Evolutionary conservation across 2,329 filamentous ascomycete genomes (phyloP).

Genomic region (Blastomyces parvus): DNA sequence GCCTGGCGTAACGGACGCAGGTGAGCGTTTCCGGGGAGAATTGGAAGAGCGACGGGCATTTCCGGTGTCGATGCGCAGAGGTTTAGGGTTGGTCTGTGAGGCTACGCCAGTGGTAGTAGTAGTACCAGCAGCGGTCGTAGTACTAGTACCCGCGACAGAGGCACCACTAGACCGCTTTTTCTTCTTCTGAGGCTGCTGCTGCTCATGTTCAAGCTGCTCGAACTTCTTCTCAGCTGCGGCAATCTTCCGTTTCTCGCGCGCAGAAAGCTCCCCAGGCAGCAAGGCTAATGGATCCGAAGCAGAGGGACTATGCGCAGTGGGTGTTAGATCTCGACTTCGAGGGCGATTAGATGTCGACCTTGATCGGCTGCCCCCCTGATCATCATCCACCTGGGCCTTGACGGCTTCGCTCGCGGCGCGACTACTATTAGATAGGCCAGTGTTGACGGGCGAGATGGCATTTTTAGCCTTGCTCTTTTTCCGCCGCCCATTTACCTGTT

Average conservation of each 20-base stretch:
- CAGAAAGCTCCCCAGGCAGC: constrained; percentile 45
- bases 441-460: constrained; percentile 45
- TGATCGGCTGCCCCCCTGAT: constrained; percentile 48
- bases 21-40: constrained; percentile 26
- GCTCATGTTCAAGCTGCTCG: constrained; percentile 50
- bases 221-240: constrained; percentile 55
- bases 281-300: constrained; percentile 36
- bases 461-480: constrained; percentile 41
- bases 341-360: constrained; percentile 48
- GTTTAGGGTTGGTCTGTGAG: constrained; percentile 5
- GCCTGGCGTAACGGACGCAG: constrained; percentile 17
- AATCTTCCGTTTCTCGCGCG: constrained; percentile 53
- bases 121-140: constrained; percentile 30
- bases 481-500: constrained; percentile 39
- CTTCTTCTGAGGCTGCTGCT: constrained; percentile 45
- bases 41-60: constrained; percentile 26
- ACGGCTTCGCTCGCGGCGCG: constrained; percentile 50
- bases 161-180: constrained; percentile 49
- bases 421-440: constrained; percentile 45
- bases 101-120: constrained; percentile 23
- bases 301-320: constrained; percentile 43
- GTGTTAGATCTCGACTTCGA: constrained; percentile 53
- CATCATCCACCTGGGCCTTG: constrained; percentile 42
- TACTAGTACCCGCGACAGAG: constrained; percentile 42
- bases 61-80: constrained; percentile 22